Evolutionary conservation across 371 early-diverging fungal genomes (phyloP).

Genomic region (Mortierella sp.): DNA sequence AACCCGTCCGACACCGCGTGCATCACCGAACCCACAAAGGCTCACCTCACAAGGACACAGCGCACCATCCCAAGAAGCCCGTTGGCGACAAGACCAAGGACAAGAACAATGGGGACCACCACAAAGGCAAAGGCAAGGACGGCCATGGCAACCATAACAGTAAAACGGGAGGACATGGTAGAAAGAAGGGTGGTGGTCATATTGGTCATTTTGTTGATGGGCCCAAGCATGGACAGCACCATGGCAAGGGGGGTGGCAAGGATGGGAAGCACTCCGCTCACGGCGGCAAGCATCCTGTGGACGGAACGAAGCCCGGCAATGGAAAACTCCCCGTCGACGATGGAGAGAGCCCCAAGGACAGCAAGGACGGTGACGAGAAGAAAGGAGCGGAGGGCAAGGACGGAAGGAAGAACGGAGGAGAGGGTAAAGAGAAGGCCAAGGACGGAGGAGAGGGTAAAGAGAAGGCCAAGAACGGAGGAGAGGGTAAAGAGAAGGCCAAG

Average conservation of each 20-base stretch:
- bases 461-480: not conserved
- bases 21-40: not conserved
- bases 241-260: not conserved
- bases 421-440: not conserved
- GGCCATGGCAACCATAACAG: not conserved
- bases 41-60: not conserved
- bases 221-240: not conserved
- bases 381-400: not conserved
- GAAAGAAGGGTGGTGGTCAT: not conserved
- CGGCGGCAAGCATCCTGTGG: not conserved
- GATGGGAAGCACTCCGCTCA: not conserved
- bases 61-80: not conserved
- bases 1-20: not conserved
- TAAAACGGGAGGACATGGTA: not conserved
- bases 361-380: not conserved
- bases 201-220: not conserved
- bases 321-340: not conserved
- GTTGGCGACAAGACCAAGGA: not conserved
- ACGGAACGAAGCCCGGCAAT: not conserved
- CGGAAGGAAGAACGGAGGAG: not conserved
- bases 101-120: not conserved
- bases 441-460: not conserved
- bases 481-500: constrained; percentile 7
- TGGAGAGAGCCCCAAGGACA: not conserved
- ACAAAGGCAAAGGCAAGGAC: not conserved